Percentiles rank a stretch among this genome's conserved stretches.
Conservation (phyloP, 805 yeast genomes). For the Clavispora fructus region DNA sequence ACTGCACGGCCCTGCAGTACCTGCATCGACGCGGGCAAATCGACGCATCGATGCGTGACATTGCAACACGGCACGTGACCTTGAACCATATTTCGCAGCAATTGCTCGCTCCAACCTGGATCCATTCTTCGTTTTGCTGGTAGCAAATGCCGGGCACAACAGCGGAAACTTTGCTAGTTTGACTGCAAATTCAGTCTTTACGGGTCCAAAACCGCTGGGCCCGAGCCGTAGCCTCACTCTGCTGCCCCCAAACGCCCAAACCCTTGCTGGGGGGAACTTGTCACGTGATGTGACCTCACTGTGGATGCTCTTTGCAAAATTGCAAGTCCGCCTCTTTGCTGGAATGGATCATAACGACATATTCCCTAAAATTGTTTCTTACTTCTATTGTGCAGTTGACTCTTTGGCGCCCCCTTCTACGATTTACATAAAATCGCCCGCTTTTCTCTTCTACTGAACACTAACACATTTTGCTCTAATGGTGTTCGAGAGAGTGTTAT, state of each 20-base stretch:
- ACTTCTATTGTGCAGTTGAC: not conserved
- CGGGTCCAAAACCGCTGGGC: too few species aligned
- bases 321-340: not conserved
- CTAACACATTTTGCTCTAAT: not conserved
- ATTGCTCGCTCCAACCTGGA: not conserved
- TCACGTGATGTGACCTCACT: slow-evolving; percentile 22
- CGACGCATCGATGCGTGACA: slow-evolving; percentile 1
- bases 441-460: not conserved
- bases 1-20: too few species aligned
- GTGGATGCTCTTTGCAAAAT: slow-evolving; percentile 12
- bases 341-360: not conserved
- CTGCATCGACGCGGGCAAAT: not conserved
- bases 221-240: too few species aligned
- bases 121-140: not conserved
- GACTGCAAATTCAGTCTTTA: too few species aligned
- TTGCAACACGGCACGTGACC: slow-evolving; percentile 28
- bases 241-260: too few species aligned
- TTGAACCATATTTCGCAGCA: slow-evolving; percentile 14
- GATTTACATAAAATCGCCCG: not conserved
- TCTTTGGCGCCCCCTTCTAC: not conserved
- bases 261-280: not conserved
- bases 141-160: not conserved
- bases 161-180: not conserved
- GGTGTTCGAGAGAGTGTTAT: not conserved
- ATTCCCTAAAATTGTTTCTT: not conserved